Percentiles rank a stretch among this genome's conserved stretches.
Evolutionary conservation across 257 asterid species (phyloP).

Genomic region (Solanum tacnaense): DNA sequence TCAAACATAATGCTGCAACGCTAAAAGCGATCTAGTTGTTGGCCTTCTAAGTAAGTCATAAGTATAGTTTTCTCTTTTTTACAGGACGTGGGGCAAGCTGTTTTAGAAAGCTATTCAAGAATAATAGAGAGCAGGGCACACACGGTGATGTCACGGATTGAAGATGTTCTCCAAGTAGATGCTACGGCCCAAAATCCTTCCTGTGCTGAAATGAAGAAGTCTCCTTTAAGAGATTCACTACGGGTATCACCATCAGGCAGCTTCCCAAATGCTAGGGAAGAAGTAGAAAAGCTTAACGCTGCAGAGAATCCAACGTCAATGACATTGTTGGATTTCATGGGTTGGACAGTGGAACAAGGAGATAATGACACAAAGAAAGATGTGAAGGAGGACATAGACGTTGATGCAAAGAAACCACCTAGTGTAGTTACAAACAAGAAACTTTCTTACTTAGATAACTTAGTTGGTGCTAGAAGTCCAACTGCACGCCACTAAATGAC

Average conservation of each 20-base stretch:
- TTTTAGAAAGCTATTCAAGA: slow-evolving; percentile 89
- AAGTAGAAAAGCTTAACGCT: slow-evolving; percentile 13
- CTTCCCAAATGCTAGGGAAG: slow-evolving; percentile 17
- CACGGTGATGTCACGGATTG: slow-evolving; percentile 75
- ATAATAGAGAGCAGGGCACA: slow-evolving; percentile 72
- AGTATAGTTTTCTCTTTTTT: not conserved
- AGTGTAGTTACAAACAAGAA: slow-evolving; percentile 33
- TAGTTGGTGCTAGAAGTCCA: slow-evolving; percentile 78
- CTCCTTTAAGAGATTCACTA: slow-evolving; percentile 6
- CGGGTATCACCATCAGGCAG: slow-evolving; percentile 11
- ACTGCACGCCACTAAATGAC: slow-evolving; percentile 52
- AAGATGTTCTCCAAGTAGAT: slow-evolving; percentile 75
- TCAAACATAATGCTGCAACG: not conserved
- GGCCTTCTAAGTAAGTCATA: not conserved
- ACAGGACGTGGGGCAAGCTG: slow-evolving; percentile 88
- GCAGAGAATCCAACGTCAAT: slow-evolving; percentile 23
- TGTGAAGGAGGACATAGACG: slow-evolving; percentile 1
- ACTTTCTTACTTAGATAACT: slow-evolving; percentile 54
- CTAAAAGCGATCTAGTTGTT: not conserved
- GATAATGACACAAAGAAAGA: slow-evolving; percentile 23
- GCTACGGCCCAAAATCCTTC: slow-evolving; percentile 27
- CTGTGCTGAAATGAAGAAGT: slow-evolving; percentile 21
- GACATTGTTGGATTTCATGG: slow-evolving; percentile 54
- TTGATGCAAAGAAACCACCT: slow-evolving; percentile 27
- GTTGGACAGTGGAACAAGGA: slow-evolving; percentile 34